Evolutionary conservation across 2,329 filamentous ascomycete genomes (phyloP).

Genomic region (Fusarium chlamydosporum): DNA sequence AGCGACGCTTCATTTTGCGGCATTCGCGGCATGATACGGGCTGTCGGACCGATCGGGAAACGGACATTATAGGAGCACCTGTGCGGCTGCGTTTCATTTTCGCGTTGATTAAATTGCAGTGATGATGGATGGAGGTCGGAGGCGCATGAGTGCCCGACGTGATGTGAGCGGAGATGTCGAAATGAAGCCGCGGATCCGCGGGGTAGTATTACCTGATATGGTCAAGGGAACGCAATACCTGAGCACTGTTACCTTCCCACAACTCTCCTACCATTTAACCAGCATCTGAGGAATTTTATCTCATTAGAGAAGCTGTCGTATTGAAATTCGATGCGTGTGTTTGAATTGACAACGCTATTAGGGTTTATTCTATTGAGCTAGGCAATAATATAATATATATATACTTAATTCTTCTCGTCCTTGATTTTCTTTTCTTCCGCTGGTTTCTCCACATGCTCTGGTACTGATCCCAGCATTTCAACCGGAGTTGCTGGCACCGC

Average conservation of each 20-base stretch:
- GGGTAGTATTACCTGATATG: background rate
- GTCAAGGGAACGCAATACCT: background rate
- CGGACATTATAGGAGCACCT: background rate
- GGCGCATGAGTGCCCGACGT: background rate
- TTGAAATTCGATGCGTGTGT: too few species aligned
- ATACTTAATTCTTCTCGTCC: background rate
- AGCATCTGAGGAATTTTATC: too few species aligned
- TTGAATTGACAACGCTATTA: too few species aligned
- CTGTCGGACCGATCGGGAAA: background rate
- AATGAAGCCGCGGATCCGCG: conserved; percentile 13
- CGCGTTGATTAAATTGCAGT: background rate
- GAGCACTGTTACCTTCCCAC: too few species aligned
- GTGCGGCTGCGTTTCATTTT: conserved; percentile 5
- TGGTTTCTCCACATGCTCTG: too few species aligned
- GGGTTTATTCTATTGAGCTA: too few species aligned
- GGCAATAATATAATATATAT: too few species aligned
- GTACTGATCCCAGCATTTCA: background rate
- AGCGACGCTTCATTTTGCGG: conserved; percentile 9
- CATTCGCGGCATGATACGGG: conserved; percentile 10
- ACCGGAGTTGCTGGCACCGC: background rate
- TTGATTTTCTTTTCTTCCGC: background rate
- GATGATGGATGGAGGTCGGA: background rate
- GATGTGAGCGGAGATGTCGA: background rate
- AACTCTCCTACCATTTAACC: background rate
- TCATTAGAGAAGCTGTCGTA: too few species aligned